These are phyloP conservation scores for Ogataea methanolica DNA, from an alignment of 805 yeast genomes.

Conservation along the genomic window DNA sequence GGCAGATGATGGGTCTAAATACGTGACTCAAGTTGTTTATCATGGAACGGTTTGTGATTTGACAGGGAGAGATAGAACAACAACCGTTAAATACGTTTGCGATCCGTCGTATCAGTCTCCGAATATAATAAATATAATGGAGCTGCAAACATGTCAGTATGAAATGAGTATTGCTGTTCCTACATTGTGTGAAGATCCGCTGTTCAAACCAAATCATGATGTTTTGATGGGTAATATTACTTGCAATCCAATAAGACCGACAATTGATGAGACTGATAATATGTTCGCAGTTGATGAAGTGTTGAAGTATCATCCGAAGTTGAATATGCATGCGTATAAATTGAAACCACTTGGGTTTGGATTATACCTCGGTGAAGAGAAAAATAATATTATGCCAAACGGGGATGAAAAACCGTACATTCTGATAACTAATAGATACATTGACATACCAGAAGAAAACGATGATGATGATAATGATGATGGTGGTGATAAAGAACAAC, in stretches of 20 bases:
- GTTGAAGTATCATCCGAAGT: background rate
- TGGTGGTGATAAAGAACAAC: background rate
- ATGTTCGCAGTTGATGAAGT: background rate
- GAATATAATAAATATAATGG: constrained; percentile 19
- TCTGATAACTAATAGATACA: constrained; percentile 7
- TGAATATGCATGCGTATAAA: constrained; percentile 1
- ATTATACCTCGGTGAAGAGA: constrained; percentile 9
- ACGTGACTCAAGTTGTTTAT: constrained; percentile 23
- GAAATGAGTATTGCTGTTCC: constrained; percentile 19
- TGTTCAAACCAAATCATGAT: constrained; percentile 13
- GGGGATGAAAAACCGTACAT: background rate
- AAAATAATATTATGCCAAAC: background rate
- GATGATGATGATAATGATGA: background rate
- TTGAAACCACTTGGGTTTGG: constrained; percentile 17
- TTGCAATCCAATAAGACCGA: constrained; percentile 14
- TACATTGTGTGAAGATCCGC: constrained; percentile 20
- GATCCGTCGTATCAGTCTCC: constrained; percentile 14
- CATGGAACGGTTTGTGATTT: constrained; percentile 32
- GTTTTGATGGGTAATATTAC: constrained; percentile 12
- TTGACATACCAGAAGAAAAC: background rate
- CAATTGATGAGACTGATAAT: background rate
- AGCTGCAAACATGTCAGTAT: constrained; percentile 31
- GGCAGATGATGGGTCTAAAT: constrained; percentile 21
- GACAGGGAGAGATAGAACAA: constrained; percentile 26
- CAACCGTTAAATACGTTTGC: constrained; percentile 26